Conservation (phyloP, 345 rosid species). For the Theobroma cacao region DNA sequence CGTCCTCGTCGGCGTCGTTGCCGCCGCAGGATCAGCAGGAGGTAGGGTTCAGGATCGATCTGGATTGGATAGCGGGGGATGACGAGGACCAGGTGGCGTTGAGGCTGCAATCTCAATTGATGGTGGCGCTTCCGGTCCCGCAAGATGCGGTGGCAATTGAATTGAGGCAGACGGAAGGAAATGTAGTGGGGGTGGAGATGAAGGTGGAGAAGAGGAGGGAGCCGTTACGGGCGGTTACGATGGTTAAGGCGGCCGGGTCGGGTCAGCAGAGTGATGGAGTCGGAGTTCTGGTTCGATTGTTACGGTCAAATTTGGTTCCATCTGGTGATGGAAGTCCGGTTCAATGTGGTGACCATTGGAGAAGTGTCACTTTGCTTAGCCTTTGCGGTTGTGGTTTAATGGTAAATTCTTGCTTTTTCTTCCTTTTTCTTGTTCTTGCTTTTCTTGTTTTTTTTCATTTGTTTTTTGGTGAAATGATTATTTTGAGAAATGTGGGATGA, state of each 20-base stretch:
- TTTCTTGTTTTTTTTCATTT: background rate
- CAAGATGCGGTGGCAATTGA: slow-evolving; percentile 74
- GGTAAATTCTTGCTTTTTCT: slow-evolving; percentile 31
- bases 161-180: slow-evolving; percentile 34
- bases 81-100: slow-evolving; percentile 93
- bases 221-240: slow-evolving; percentile 58
- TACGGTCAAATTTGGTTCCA: slow-evolving; percentile 54
- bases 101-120: slow-evolving; percentile 81
- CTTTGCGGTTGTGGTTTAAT: slow-evolving; percentile 68
- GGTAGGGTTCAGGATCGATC: slow-evolving; percentile 62
- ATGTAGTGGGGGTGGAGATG: slow-evolving; percentile 59
- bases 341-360: slow-evolving; percentile 77
- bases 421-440: background rate
- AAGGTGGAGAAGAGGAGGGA: slow-evolving; percentile 82
- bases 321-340: slow-evolving; percentile 37
- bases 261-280: slow-evolving; percentile 88
- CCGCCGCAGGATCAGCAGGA: slow-evolving; percentile 63
- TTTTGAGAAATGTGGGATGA: background rate
- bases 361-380: slow-evolving; percentile 63
- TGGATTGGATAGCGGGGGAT: slow-evolving; percentile 91
- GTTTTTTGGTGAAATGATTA: slow-evolving; percentile 15
- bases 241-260: slow-evolving; percentile 68
- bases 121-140: slow-evolving; percentile 90
- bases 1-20: slow-evolving; percentile 31
- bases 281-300: slow-evolving; percentile 65